Percentiles rank a stretch among this genome's conserved stretches.
phyloP scores from a whole-genome alignment of 108 stramenopile genomes.

The Skeletonema menzelii region DNA sequence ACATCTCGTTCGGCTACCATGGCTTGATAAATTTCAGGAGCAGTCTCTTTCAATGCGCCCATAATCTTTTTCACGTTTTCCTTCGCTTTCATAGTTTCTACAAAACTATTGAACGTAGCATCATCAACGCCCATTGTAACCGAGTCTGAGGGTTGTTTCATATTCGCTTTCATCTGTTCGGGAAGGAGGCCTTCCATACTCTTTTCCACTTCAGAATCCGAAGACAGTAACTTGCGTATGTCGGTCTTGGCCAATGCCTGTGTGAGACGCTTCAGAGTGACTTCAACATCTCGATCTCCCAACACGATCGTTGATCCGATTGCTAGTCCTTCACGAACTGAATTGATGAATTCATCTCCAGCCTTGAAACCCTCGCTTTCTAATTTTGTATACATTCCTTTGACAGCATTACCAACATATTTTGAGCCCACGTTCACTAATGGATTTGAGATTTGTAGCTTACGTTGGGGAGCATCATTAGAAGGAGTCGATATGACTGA shows the following conservation, averaged over 20 bases:
- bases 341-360: constrained; percentile 51
- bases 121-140: constrained; percentile 28
- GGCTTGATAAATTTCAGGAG: constrained; percentile 53
- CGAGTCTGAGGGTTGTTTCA: constrained; percentile 17
- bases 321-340: constrained; percentile 46
- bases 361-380: constrained; percentile 57
- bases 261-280: constrained; percentile 43
- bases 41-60: constrained; percentile 27
- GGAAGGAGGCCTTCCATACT: constrained; percentile 43
- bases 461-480: not conserved
- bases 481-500: constrained; percentile 16
- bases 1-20: constrained; percentile 57
- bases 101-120: constrained; percentile 39
- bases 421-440: constrained; percentile 42
- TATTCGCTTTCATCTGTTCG: constrained; percentile 22
- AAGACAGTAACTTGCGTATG: constrained; percentile 33
- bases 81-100: constrained; percentile 56
- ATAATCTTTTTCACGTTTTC: constrained; percentile 55
- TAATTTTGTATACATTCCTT: constrained; percentile 48
- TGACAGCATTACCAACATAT: constrained; percentile 43
- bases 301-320: constrained; percentile 51
- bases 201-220: constrained; percentile 40
- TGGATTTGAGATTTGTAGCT: constrained; percentile 19
- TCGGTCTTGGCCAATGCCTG: constrained; percentile 46
- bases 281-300: constrained; percentile 59